Percentiles rank a stretch among this genome's conserved stretches.
Evolutionary conservation across 2,329 filamentous ascomycete species (phyloP).

Genomic region (Hortaea sp.): DNA sequence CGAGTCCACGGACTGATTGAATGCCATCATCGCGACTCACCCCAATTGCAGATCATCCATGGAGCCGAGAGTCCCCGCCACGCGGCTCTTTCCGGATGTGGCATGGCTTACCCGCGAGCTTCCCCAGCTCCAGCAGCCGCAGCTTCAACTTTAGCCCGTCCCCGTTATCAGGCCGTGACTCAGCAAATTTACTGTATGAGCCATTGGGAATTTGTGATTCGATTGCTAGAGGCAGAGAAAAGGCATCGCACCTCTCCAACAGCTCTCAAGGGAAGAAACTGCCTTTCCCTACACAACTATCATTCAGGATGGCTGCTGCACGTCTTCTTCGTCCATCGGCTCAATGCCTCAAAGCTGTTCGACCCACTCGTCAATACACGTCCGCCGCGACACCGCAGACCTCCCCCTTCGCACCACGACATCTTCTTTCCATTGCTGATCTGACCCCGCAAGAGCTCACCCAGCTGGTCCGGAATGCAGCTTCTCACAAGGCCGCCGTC

Average conservation of each 20-base stretch:
- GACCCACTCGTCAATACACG: constrained; percentile 13
- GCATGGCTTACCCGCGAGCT: no score
- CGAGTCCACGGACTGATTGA: no score
- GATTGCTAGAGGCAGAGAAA: not conserved
- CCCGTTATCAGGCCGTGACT: not conserved
- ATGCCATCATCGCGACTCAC: no score
- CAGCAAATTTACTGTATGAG: not conserved
- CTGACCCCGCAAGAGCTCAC: constrained; percentile 70
- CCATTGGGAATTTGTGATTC: not conserved
- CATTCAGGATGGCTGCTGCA: constrained; percentile 8
- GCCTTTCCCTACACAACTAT: not conserved
- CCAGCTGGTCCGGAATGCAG: constrained; percentile 72
- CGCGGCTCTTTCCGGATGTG: no score
- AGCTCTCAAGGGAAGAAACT: not conserved
- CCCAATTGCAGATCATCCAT: no score
- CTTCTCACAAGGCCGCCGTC: constrained; percentile 63
- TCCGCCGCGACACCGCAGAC: constrained; percentile 26
- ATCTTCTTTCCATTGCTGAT: constrained; percentile 86
- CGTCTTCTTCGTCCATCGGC: constrained; percentile 4
- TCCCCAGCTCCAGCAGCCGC: no score
- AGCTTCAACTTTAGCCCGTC: not conserved
- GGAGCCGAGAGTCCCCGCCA: no score
- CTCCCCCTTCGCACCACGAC: constrained; percentile 59
- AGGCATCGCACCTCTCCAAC: not conserved
- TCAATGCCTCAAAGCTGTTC: constrained; percentile 6